Evolutionary conservation across 2,329 filamentous ascomycete species (phyloP).

Genomic region (Bimuria novae-zelandiae): DNA sequence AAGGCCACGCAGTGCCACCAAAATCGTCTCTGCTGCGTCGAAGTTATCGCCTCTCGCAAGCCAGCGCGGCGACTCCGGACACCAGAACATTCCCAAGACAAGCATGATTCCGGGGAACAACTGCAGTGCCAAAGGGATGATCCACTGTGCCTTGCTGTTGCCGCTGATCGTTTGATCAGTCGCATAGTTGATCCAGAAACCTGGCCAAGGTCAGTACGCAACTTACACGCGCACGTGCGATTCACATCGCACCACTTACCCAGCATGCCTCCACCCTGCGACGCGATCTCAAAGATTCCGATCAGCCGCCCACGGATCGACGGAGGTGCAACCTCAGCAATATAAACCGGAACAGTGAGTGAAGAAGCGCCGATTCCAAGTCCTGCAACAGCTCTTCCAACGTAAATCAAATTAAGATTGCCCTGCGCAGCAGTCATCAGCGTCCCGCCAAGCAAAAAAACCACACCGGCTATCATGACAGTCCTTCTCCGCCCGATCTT

Average conservation of each 20-base stretch:
- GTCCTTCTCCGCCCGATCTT: constrained; percentile 55
- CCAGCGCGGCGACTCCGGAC: constrained; percentile 44
- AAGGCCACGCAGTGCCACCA: constrained; percentile 53
- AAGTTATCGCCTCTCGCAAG: constrained; percentile 35
- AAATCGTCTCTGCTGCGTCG: constrained; percentile 48
- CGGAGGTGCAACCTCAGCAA: constrained; percentile 57
- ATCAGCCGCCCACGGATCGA: constrained; percentile 68
- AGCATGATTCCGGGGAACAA: constrained; percentile 48
- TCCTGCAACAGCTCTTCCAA: constrained; percentile 45
- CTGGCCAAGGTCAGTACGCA: not conserved
- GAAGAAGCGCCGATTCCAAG: constrained; percentile 46
- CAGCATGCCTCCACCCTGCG: constrained; percentile 63
- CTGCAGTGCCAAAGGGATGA: constrained; percentile 62
- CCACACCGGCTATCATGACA: constrained; percentile 51
- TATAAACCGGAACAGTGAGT: constrained; percentile 46
- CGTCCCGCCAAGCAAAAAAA: constrained; percentile 51
- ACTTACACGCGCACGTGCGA: not conserved
- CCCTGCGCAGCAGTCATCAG: constrained; percentile 47
- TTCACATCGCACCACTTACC: constrained; percentile 5
- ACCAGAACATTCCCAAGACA: constrained; percentile 43
- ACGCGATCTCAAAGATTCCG: constrained; percentile 69
- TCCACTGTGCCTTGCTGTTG: constrained; percentile 61
- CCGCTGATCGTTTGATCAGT: constrained; percentile 48
- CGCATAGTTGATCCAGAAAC: constrained; percentile 52
- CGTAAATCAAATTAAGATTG: constrained; percentile 43